Conservation (phyloP, 2,329 filamentous ascomycete genomes). For the Ilyonectria mors-panacis region DNA sequence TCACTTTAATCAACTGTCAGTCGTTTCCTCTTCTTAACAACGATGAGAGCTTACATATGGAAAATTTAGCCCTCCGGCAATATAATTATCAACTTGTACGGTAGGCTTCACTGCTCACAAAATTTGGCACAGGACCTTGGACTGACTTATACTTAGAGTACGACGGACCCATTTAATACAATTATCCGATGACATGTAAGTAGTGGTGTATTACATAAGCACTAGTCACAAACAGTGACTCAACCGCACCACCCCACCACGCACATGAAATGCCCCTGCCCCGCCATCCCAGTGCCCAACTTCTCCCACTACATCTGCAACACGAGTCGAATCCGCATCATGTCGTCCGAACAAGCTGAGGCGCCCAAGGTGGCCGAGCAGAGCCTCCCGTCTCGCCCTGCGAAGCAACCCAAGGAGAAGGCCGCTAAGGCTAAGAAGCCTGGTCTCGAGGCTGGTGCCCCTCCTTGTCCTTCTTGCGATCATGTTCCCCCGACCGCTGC, state of each 20-base stretch:
- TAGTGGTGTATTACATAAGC: neutral
- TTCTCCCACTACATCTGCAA: conserved; percentile 46
- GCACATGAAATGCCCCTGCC: conserved; percentile 52
- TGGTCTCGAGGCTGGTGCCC: conserved; percentile 62
- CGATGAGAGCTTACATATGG: too few species aligned
- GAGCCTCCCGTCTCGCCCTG: conserved; percentile 54
- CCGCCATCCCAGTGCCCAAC: conserved; percentile 49
- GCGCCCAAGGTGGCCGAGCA: conserved; percentile 52
- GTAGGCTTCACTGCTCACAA: too few species aligned
- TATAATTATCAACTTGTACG: too few species aligned
- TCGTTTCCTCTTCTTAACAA: too few species aligned
- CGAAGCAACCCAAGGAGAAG: conserved; percentile 53
- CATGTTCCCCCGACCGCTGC: conserved; percentile 11
- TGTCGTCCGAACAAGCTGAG: conserved; percentile 57
- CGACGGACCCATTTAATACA: too few species aligned
- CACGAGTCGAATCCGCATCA: conserved; percentile 43
- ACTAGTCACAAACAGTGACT: conserved; percentile 44
- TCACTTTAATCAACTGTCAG: too few species aligned
- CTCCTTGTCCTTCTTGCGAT: conserved; percentile 56
- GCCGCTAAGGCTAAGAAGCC: conserved; percentile 72
- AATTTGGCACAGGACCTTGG: too few species aligned
- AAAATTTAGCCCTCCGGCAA: too few species aligned
- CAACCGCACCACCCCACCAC: conserved; percentile 52
- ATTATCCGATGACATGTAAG: too few species aligned
- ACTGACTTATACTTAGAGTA: too few species aligned